A percentile compares a stretch with the other conserved stretches of the same genome.
These are phyloP conservation scores for Aechmea fasciata DNA, from an alignment of 176 grass and related monocot species.

Conservation along the genomic window DNA sequence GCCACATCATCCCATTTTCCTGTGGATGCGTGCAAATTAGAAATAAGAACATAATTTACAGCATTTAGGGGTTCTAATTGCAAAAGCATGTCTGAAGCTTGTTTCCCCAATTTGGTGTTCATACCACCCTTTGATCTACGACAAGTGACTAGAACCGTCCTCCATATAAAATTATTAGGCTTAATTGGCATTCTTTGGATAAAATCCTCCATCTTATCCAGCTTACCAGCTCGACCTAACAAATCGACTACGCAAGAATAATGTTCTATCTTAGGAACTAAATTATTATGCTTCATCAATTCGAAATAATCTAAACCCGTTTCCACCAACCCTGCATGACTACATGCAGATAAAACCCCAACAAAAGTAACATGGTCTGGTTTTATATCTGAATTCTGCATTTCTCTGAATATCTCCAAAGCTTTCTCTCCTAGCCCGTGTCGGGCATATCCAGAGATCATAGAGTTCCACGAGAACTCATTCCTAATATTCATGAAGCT, in stretches of 20 bases:
- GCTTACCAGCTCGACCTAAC: conserved; percentile 57
- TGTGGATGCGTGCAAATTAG: conserved; percentile 63
- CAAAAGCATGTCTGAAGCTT: conserved; percentile 65
- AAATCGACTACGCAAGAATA: conserved; percentile 79
- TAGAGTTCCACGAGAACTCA: conserved; percentile 80
- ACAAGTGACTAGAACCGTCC: conserved; percentile 75
- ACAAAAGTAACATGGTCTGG: conserved; percentile 74
- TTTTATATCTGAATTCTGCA: conserved; percentile 30
- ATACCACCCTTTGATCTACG: conserved; percentile 41
- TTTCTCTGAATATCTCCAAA: conserved; percentile 60
- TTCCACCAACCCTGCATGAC: conserved; percentile 79
- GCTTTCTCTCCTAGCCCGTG: conserved; percentile 63
- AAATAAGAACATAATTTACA: conserved; percentile 70
- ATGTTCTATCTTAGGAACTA: conserved; percentile 61
- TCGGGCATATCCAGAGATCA: conserved; percentile 80
- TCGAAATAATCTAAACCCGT: conserved; percentile 59
- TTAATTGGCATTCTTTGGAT: conserved; percentile 68
- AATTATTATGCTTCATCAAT: conserved; percentile 35
- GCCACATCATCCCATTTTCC: conserved; percentile 70
- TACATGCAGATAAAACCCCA: conserved; percentile 69
- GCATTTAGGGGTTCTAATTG: conserved; percentile 79
- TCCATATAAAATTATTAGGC: conserved; percentile 69
- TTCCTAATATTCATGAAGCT: conserved; percentile 51
- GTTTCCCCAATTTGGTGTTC: conserved; percentile 42
- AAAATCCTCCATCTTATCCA: conserved; percentile 58